phyloP scores from a whole-genome alignment of 495 filamentous ascomycete genomes.

The Daldinia caldariorum region DNA sequence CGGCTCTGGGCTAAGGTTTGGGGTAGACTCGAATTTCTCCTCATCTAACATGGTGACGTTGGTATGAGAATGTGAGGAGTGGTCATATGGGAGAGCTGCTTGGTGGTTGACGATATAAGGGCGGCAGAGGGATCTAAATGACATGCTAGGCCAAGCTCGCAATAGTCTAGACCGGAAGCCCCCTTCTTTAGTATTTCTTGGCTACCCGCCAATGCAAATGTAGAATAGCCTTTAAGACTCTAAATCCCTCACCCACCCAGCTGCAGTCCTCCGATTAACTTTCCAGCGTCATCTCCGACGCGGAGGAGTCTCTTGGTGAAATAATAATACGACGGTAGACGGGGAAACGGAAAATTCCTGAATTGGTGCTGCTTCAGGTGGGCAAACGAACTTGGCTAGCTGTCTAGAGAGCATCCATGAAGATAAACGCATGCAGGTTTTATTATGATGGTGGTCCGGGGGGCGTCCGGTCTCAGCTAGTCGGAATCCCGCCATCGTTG shows the following conservation, averaged over 20 bases:
- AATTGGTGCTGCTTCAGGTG: not conserved
- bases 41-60: constrained; percentile 34
- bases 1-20: constrained; percentile 11
- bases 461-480: not conserved
- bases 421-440: constrained; percentile 8
- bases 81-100: not conserved
- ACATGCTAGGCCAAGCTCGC: not conserved
- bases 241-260: constrained; percentile 32
- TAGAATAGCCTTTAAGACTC: constrained; percentile 16
- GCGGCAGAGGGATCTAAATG: not conserved
- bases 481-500: constrained; percentile 2
- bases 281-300: not conserved
- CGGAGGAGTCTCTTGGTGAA: not conserved
- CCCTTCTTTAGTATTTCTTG: constrained; percentile 21
- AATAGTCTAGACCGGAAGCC: constrained; percentile 6
- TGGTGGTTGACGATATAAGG: constrained; percentile 10
- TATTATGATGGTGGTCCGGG: constrained; percentile 6
- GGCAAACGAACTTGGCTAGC: constrained; percentile 2
- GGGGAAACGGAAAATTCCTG: constrained; percentile 1
- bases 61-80: not conserved
- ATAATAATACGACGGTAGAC: constrained; percentile 5
- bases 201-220: constrained; percentile 25
- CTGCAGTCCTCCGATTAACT: not conserved
- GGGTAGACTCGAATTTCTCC: constrained; percentile 33
- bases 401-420: not conserved